Conservation (phyloP, 768 basidiomycete genomes). For the Candolleomyces aberdarensis region DNA sequence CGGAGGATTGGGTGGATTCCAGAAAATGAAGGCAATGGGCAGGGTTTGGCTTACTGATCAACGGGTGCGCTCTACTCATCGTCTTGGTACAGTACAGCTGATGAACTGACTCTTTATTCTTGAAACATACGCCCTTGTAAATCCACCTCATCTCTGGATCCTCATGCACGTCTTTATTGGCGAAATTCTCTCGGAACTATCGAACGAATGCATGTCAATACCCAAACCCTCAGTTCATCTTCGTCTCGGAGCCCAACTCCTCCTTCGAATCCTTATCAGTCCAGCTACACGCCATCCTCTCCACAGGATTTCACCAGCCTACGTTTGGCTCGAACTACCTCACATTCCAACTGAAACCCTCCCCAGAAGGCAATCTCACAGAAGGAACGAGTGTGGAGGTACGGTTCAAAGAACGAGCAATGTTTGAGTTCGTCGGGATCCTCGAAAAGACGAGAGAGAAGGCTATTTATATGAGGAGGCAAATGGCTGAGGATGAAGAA, state of each 20-base stretch:
- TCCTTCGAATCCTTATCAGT: conserved; percentile 50
- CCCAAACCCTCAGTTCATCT: conserved; percentile 51
- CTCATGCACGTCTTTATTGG: too few species aligned
- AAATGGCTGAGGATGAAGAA: conserved; percentile 51
- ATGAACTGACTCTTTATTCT: background rate
- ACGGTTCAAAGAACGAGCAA: conserved; percentile 61
- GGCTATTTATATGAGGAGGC: conserved; percentile 71
- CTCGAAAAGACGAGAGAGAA: conserved; percentile 78
- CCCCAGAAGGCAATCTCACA: conserved; percentile 62
- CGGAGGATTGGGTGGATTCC: conserved; percentile 52
- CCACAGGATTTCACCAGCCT: conserved; percentile 75
- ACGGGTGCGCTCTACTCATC: conserved; percentile 46
- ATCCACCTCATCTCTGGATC: background rate
- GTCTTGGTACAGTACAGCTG: background rate
- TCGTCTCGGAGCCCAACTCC: conserved; percentile 38
- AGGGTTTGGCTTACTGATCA: conserved; percentile 66
- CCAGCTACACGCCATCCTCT: conserved; percentile 61
- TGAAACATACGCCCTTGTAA: background rate
- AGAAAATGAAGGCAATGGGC: conserved; percentile 58
- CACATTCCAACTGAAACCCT: conserved; percentile 61
- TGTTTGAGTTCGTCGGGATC: conserved; percentile 70
- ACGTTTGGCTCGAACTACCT: conserved; percentile 69
- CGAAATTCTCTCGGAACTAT: too few species aligned
- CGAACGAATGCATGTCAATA: background rate
- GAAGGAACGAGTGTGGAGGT: conserved; percentile 65